Evolutionary conservation across 257 asterid species (phyloP), one percentile per base, ranked within the genome.

Genomic region (Solanum tarijense): DNA sequence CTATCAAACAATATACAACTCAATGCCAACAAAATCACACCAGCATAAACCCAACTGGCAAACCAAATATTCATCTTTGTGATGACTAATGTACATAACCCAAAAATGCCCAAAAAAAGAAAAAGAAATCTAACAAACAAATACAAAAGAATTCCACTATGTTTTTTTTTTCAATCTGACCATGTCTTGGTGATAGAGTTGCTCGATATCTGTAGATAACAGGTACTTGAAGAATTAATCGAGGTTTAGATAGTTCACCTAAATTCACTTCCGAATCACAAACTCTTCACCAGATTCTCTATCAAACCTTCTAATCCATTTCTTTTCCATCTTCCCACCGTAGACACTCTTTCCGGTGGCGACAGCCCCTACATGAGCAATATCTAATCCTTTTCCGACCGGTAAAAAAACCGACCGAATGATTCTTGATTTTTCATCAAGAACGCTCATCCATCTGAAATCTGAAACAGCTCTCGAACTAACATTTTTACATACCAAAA

Each of bases 301-400:
- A 87, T 87, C 76, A 38, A 87, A 34, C 20, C 52, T 62, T 65
- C 83, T 87, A 74, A 87, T 87, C 89, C 85, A 87, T 75, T 74
- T 52, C 75, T 31, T 81, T 52, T 18, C 85, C 9, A 81, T 46
- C 69, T 29, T 81, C 27, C 29, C 41, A 10, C 41, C 6, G 6
- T 4, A 9, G 12, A 25, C 20, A 9, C 31, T 6, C 20, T 82
- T 48, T 11, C 69, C 43, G 20, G 69, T 4, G 14, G 20, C 27
- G 69, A 65, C 43, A 12, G 25, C 87, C 16, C 58, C 87, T 7
- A 85, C 68, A 18, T 85, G 65, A 14, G 87, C 87, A 46, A 39
- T 85, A 68, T 85, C 82, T 9, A 85, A 27, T 23, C 87, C 87
- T 10, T 85, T 85, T 4, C 79, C 82, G 5, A 85, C 76, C 0